Base-by-base conservation (phyloP, 2,329 filamentous ascomycete genomes). In the Apiospora kogelbergensis region DNA sequence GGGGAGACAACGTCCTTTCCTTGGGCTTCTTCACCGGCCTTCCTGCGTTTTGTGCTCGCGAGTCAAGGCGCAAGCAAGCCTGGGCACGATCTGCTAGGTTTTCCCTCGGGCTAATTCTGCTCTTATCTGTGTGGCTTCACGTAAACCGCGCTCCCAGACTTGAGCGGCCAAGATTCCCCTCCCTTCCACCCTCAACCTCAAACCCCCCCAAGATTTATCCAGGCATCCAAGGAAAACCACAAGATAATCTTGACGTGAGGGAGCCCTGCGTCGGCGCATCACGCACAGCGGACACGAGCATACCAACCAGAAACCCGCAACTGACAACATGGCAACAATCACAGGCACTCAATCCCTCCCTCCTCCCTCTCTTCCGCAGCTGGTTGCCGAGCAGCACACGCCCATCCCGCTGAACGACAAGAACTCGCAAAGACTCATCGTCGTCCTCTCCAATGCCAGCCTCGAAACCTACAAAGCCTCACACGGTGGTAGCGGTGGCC, bases 391-490 rank as follows among this genome's bases (percentile, higher is more conserved):
- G 81, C 95, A 98, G 80, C 92, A 96, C 78, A 87, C 90, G 15
- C 91, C 95, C 33, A 97, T 99, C 73, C 84, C 94, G 13, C 84
- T 90, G 20, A 91, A 88, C 75, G 96, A 99, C 82, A 98, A 97
- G 82, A 92, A 97, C 81, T 92, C 93, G 17, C 91, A 95, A 81
- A 89, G 96, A 69, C 85, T 99, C 74, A 97, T 99, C 73, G 96
- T 99, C 68, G 95, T 99, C 48, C 88, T 99, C 65, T 97, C 95
- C 73, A 97, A 98, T 86, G 96, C 96, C 72, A 98, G 95, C 77
- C 89, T 99, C 74, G 96, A 99, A 82, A 99, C 96, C 0, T 98
- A 98, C 87, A 97, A 97, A 80, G 93, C 96, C 1, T 92, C 93
- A 24, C 90, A 94, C 74, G 90, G 91, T 70, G 88, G 90, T 22